A percentile compares a stretch with the other conserved stretches of the same genome.
phyloP scores from a whole-genome alignment of 2,329 filamentous ascomycete genomes.

The Exophiala mesophila region DNA sequence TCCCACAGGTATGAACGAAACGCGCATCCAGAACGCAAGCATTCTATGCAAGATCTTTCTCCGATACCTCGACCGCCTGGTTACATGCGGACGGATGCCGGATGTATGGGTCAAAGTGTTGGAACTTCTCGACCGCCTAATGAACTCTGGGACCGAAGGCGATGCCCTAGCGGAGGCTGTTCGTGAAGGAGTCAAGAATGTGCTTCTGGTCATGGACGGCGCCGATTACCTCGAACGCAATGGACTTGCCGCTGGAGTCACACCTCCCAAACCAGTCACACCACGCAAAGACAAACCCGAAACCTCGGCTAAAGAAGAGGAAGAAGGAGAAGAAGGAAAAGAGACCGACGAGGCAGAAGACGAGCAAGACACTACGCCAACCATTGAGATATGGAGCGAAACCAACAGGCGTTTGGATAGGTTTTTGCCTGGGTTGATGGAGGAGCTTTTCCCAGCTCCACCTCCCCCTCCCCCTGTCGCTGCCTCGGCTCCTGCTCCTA shows the following conservation, averaged over 20 bases:
- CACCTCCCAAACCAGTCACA: neutral
- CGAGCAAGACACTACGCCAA: slow-evolving; percentile 29
- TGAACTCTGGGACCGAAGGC: slow-evolving; percentile 58
- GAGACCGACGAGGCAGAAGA: slow-evolving; percentile 31
- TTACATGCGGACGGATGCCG: slow-evolving; percentile 81
- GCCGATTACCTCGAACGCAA: slow-evolving; percentile 64
- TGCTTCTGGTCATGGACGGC: slow-evolving; percentile 89
- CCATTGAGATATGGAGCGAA: slow-evolving; percentile 54
- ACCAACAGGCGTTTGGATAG: slow-evolving; percentile 56
- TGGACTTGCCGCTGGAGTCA: slow-evolving; percentile 50
- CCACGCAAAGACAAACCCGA: neutral
- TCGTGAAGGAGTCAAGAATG: slow-evolving; percentile 91
- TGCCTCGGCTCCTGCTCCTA: neutral
- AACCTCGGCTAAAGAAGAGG: neutral
- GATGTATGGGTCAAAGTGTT: slow-evolving; percentile 83
- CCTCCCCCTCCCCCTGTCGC: neutral
- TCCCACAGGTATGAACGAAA: slow-evolving; percentile 90
- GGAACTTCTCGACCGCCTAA: slow-evolving; percentile 89
- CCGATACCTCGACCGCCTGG: slow-evolving; percentile 81
- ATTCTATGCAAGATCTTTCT: slow-evolving; percentile 93
- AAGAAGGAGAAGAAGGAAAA: neutral
- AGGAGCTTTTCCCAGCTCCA: slow-evolving; percentile 23
- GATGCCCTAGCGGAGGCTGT: slow-evolving; percentile 77
- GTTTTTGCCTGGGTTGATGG: slow-evolving; percentile 56
- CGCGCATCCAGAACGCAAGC: slow-evolving; percentile 83